These are phyloP conservation scores for Mycena vulgaris DNA, from an alignment of 768 basidiomycete species.

Conservation along the genomic window DNA sequence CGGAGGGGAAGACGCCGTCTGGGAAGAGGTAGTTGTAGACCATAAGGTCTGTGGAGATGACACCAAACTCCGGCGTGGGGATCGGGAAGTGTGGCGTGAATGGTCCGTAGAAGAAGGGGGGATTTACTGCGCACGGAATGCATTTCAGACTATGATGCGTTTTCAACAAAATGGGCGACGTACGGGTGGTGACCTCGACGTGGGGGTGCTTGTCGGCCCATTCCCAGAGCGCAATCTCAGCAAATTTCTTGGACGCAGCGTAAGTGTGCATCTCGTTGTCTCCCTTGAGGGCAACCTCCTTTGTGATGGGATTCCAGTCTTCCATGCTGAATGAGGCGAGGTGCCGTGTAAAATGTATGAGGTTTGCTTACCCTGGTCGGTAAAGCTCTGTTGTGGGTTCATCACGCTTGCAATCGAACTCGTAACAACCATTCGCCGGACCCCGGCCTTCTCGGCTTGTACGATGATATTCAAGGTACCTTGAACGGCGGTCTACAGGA, in stretches of 20 bases:
- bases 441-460: conserved; percentile 52
- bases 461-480: conserved; percentile 54
- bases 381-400: conserved; percentile 40
- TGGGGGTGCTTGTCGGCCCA: conserved; percentile 52
- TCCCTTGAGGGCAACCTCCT: conserved; percentile 46
- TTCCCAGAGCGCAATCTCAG: conserved; percentile 58
- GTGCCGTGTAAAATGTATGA: neutral
- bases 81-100: conserved; percentile 40
- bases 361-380: conserved; percentile 46
- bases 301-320: conserved; percentile 54
- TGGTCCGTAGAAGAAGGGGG: conserved; percentile 55
- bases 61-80: conserved; percentile 30
- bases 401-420: conserved; percentile 47
- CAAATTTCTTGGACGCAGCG: conserved; percentile 52
- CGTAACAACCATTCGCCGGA: conserved; percentile 50
- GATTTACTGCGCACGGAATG: conserved; percentile 60
- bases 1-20: conserved; percentile 43
- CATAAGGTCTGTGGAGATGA: conserved; percentile 47
- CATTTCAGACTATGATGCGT: no score
- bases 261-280: conserved; percentile 46
- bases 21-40: conserved; percentile 50
- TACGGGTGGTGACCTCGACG: no score
- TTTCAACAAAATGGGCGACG: no score
- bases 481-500: conserved; percentile 49
- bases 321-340: neutral